Conservation (phyloP, 2,329 filamentous ascomycete genomes). For the Talaromyces sp. region DNA sequence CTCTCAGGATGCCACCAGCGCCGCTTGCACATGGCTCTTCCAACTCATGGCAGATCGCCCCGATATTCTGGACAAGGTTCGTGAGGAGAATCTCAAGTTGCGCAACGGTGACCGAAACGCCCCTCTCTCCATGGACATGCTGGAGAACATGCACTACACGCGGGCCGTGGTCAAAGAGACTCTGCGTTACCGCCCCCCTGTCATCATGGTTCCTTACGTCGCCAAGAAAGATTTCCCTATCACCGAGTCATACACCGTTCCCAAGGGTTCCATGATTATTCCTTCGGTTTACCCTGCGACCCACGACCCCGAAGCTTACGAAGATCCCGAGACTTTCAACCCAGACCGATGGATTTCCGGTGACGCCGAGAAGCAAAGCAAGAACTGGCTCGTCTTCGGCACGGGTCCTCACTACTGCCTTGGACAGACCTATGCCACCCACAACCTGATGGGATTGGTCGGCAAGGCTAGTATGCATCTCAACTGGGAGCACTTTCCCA, state of each 20-base stretch:
- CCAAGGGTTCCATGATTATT: conserved; percentile 92
- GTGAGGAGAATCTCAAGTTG: conserved; percentile 77
- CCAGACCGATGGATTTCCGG: conserved; percentile 89
- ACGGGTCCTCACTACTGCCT: conserved; percentile 95
- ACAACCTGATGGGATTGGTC: conserved; percentile 83
- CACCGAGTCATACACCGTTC: conserved; percentile 78
- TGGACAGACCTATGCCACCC: conserved; percentile 83
- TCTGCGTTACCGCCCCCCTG: conserved; percentile 88
- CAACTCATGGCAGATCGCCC: conserved; percentile 89
- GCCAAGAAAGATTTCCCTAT: conserved; percentile 95
- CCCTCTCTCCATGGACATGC: conserved; percentile 70
- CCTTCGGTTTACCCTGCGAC: conserved; percentile 86
- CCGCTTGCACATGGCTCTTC: conserved; percentile 90
- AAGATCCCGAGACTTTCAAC: conserved; percentile 80
- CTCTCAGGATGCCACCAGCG: conserved; percentile 93
- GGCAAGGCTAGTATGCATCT: conserved; percentile 83
- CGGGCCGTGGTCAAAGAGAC: conserved; percentile 87
- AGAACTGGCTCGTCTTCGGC: conserved; percentile 97
- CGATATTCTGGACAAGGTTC: conserved; percentile 82
- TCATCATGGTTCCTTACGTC: conserved; percentile 93
- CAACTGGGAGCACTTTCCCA: conserved; percentile 86
- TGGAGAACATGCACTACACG: conserved; percentile 85
- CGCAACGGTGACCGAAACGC: conserved; percentile 69
- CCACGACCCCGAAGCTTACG: conserved; percentile 87
- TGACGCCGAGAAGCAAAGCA: conserved; percentile 81